Evolutionary conservation across 768 basidiomycete species (phyloP).

Genomic region (Mycena epipterygia): DNA sequence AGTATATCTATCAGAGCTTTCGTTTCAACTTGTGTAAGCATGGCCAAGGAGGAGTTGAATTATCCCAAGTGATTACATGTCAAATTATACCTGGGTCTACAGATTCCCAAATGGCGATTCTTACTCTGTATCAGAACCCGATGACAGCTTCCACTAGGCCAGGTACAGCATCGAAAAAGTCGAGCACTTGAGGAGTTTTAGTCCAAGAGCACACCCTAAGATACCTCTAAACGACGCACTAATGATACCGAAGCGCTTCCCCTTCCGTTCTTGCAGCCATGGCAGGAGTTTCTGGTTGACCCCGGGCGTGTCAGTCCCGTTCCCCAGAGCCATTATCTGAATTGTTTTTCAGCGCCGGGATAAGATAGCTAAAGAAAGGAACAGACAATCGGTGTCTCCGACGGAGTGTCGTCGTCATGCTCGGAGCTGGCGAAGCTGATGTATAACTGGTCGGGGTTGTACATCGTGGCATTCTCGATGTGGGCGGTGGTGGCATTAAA

Average conservation of each 20-base stretch:
- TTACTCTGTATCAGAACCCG: conserved; percentile 52
- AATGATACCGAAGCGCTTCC: conserved; percentile 61
- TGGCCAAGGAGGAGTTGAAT: too few species aligned
- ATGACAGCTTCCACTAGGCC: conserved; percentile 62
- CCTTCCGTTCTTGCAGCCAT: conserved; percentile 57
- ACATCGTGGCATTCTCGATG: conserved; percentile 55
- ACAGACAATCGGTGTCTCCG: conserved; percentile 53
- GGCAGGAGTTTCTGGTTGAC: conserved; percentile 61
- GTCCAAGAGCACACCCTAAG: not conserved
- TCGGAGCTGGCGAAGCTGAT: conserved; percentile 64
- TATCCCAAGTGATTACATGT: too few species aligned
- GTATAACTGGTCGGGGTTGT: conserved; percentile 57
- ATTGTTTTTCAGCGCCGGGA: not conserved
- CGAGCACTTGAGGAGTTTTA: conserved; percentile 52
- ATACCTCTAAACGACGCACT: conserved; percentile 50
- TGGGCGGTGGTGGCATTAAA: conserved; percentile 57
- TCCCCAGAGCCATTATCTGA: conserved; percentile 61
- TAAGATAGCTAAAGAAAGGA: not conserved
- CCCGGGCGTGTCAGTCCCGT: conserved; percentile 50
- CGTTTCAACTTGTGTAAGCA: too few species aligned
- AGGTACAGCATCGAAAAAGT: conserved; percentile 62
- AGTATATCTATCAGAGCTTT: too few species aligned
- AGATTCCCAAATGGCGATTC: too few species aligned
- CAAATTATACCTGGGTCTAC: too few species aligned
- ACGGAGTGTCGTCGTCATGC: conserved; percentile 49